A percentile compares a stretch with the other conserved stretches of the same genome.
These are phyloP conservation scores for Pseudogymnoascus sp. DNA, from an alignment of 2,329 filamentous ascomycete species.

Conservation along the genomic window DNA sequence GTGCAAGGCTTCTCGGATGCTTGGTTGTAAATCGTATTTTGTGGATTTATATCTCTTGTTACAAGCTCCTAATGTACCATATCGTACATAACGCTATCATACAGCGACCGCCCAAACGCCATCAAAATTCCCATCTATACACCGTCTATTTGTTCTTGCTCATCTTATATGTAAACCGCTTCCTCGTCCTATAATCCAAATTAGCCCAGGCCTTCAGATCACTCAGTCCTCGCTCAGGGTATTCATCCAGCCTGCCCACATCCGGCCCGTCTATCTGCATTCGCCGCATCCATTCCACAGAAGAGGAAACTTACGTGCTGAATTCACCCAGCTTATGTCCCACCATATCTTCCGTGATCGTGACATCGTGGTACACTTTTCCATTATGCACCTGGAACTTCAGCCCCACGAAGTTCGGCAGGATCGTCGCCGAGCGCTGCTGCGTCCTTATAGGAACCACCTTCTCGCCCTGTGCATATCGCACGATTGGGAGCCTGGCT, in stretches of 20 bases:
- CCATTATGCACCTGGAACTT: slow-evolving; percentile 68
- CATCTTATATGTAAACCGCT: slow-evolving; percentile 60
- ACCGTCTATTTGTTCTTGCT: slow-evolving; percentile 53
- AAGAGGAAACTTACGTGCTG: slow-evolving; percentile 48
- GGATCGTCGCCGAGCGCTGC: slow-evolving; percentile 62
- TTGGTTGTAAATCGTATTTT: not conserved
- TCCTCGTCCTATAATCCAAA: slow-evolving; percentile 49
- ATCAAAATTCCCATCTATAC: not conserved
- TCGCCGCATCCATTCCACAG: not conserved
- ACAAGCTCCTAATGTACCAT: slow-evolving; percentile 2
- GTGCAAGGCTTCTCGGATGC: not conserved
- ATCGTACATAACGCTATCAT: slow-evolving; percentile 10
- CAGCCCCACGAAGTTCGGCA: slow-evolving; percentile 65
- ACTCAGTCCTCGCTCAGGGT: not conserved
- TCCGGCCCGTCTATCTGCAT: not conserved
- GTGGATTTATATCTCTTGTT: not conserved
- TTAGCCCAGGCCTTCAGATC: slow-evolving; percentile 11
- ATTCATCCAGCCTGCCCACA: not conserved
- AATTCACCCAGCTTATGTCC: slow-evolving; percentile 70
- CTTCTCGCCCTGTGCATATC: slow-evolving; percentile 42
- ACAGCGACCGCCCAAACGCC: slow-evolving; percentile 10
- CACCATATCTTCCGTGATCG: slow-evolving; percentile 71
- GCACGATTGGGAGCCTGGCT: slow-evolving; percentile 45
- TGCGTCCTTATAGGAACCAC: slow-evolving; percentile 61
- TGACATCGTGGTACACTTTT: slow-evolving; percentile 60